Evolutionary conservation across 441 rosid genomes (phyloP).

Genomic region (Kokia cookei): DNA sequence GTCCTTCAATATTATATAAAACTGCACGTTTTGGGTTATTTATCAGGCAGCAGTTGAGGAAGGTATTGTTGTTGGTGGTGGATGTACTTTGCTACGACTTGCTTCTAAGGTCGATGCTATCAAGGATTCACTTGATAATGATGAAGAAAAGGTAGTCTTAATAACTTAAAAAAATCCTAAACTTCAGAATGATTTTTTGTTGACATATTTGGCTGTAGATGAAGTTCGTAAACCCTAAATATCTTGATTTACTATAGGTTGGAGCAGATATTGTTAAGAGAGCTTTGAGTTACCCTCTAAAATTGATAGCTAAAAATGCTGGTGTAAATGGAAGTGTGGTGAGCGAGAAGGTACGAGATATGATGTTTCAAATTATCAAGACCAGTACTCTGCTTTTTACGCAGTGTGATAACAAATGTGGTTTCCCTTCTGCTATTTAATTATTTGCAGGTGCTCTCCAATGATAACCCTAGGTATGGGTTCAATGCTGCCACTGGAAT

Average conservation of each 20-base stretch:
- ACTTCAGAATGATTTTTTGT: not conserved
- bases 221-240: not conserved
- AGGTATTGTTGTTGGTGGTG: conserved; percentile 97
- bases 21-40: not conserved
- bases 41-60: conserved; percentile 90
- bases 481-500: conserved; percentile 93
- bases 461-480: conserved; percentile 54
- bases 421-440: not conserved
- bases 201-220: not conserved
- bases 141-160: conserved; percentile 67
- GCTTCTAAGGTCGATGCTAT: conserved; percentile 82
- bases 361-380: not conserved
- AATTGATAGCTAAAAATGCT: conserved; percentile 88
- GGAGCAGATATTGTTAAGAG: conserved; percentile 91
- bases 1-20: not conserved
- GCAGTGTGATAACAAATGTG: not conserved
- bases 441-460: conserved; percentile 60
- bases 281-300: conserved; percentile 83
- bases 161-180: not conserved
- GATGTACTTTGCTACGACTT: conserved; percentile 79
- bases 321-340: conserved; percentile 93
- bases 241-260: conserved; percentile 38
- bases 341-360: conserved; percentile 60
- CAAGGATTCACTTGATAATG: conserved; percentile 59
- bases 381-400: not conserved